Percentiles rank a stretch among this genome's conserved stretches.
Conservation (phyloP, 768 basidiomycete genomes). For the Boletus rubropictus region DNA sequence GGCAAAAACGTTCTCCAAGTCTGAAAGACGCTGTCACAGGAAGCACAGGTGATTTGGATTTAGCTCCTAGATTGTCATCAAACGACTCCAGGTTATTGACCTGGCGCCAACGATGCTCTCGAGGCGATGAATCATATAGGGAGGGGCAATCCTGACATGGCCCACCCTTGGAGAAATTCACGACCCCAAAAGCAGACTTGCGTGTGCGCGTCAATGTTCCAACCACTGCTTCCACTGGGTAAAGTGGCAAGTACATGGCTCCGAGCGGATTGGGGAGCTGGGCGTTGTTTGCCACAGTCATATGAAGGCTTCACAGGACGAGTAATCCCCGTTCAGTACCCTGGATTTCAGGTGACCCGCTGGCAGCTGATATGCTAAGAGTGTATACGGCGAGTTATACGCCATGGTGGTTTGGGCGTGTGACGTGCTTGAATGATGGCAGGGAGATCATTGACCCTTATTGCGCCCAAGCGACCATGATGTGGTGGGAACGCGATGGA, state of each 20-base stretch:
- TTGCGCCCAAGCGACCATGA: slow-evolving; percentile 18
- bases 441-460: slow-evolving; percentile 14
- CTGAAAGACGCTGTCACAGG: slow-evolving; percentile 18
- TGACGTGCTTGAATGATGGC: slow-evolving; percentile 13
- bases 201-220: neutral
- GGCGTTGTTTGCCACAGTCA: slow-evolving; percentile 15
- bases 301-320: slow-evolving; percentile 18
- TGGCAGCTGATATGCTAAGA: slow-evolving; percentile 12
- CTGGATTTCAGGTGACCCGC: slow-evolving; percentile 22
- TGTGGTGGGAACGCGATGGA: slow-evolving; percentile 16
- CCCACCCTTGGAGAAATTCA: neutral
- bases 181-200: neutral
- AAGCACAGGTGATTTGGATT: neutral
- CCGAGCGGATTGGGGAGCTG: slow-evolving; percentile 1
- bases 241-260: neutral
- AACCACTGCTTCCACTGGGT: neutral
- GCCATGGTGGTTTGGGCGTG: slow-evolving; percentile 8
- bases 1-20: slow-evolving; percentile 24
- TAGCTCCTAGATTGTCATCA: slow-evolving; percentile 8
- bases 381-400: slow-evolving; percentile 12
- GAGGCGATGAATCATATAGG: neutral
- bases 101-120: neutral
- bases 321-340: slow-evolving; percentile 30
- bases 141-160: neutral
- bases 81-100: neutral